A percentile compares a stretch with the other conserved stretches of the same genome.
phyloP scores from a whole-genome alignment of 1,139 yeast genomes.

The Scheffersomyces quercinus region DNA sequence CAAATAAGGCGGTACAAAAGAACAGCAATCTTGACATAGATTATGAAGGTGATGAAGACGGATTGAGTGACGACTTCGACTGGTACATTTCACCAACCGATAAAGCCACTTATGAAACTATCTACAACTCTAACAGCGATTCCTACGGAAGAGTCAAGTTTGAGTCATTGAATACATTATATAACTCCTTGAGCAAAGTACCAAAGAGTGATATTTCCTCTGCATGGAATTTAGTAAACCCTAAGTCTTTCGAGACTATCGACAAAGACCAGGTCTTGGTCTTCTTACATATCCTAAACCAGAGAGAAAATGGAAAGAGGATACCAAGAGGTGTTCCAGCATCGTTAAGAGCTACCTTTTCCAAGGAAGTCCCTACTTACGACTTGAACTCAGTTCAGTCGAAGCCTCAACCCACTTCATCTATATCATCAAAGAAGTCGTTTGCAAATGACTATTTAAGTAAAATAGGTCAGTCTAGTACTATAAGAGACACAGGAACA shows the following conservation, averaged over 20 bases:
- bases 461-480: constrained; percentile 50
- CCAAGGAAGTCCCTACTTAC: constrained; percentile 81
- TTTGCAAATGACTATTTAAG: constrained; percentile 44
- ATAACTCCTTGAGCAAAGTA: constrained; percentile 65
- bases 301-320: constrained; percentile 82
- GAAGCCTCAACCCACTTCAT: constrained; percentile 43
- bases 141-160: constrained; percentile 80
- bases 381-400: constrained; percentile 43
- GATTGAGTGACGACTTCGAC: constrained; percentile 72
- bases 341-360: constrained; percentile 85
- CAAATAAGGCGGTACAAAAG: constrained; percentile 60
- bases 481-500: constrained; percentile 59
- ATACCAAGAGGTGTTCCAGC: constrained; percentile 96
- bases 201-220: constrained; percentile 86
- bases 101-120: constrained; percentile 71
- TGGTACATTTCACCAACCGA: constrained; percentile 97
- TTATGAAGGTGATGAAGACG: constrained; percentile 54
- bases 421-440: constrained; percentile 21
- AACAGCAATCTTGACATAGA: constrained; percentile 25
- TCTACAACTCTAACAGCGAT: constrained; percentile 76
- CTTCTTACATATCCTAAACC: constrained; percentile 86
- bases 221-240: constrained; percentile 95
- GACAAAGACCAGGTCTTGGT: constrained; percentile 92
- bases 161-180: constrained; percentile 68
- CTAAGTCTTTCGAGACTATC: constrained; percentile 80